These are phyloP conservation scores for Saksenaea oblongispora DNA, from an alignment of 371 early-diverging fungal species.

Conservation along the genomic window DNA sequence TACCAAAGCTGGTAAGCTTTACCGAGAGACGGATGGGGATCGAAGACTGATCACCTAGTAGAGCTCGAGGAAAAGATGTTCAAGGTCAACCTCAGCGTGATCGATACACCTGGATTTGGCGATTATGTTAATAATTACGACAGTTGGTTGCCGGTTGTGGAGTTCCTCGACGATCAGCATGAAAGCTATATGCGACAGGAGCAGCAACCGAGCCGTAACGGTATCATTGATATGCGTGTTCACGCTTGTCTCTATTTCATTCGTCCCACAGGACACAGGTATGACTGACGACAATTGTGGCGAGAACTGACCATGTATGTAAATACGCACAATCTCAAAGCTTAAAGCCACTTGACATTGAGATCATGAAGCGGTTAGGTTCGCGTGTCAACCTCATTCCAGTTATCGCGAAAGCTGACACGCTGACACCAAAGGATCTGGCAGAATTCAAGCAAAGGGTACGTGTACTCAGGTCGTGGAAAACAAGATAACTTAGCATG, in stretches of 20 bases:
- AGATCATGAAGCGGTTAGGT: conserved; percentile 86
- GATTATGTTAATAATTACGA: conserved; percentile 90
- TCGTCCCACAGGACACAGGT: conserved; percentile 89
- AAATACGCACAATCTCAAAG: conserved; percentile 24
- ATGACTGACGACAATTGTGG: conserved; percentile 14
- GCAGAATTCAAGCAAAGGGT: conserved; percentile 81
- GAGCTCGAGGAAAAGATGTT: conserved; percentile 62
- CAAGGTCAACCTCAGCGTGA: conserved; percentile 88
- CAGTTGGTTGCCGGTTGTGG: conserved; percentile 95
- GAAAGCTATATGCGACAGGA: conserved; percentile 90
- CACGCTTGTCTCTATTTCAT: conserved; percentile 90
- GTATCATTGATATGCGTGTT: conserved; percentile 87
- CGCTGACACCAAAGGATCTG: conserved; percentile 81
- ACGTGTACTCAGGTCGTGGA: conserved; percentile 26
- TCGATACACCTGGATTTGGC: conserved; percentile 92
- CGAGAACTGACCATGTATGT: background rate
- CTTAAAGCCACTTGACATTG: conserved; percentile 82
- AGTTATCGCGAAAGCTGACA: conserved; percentile 94
- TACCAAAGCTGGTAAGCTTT: conserved; percentile 26
- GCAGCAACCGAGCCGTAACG: conserved; percentile 73
- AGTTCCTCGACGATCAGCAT: conserved; percentile 96
- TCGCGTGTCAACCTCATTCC: conserved; percentile 90
- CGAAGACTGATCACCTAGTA: conserved; percentile 6
- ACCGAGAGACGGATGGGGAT: background rate
- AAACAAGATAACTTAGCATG: background rate